Base-by-base conservation (phyloP, 768 basidiomycete species). In the Paxillus involutus region DNA sequence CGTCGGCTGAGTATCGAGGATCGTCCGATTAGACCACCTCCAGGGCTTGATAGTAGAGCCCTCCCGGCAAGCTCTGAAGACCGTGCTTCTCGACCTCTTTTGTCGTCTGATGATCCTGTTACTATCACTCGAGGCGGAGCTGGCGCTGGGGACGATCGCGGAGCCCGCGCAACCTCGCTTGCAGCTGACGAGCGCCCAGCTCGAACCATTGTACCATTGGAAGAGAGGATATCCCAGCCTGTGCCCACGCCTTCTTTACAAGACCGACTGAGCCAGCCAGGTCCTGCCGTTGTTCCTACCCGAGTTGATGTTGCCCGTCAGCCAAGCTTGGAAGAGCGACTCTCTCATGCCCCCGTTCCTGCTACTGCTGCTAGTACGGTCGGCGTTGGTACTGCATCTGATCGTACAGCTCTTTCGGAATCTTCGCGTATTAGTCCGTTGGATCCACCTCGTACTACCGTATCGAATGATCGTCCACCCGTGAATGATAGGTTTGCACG, bases 241-340 rank as follows among this genome's bases (percentile, higher is more conserved):
- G 59, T 62, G 3, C 60, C 68, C 33, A 47, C 65, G 6, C 71
- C 70, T 17, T 70, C 71, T 21, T 52, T 76, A 17, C 72, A 76
- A 62, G 75, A 77, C 42, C 74, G 73, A 32, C 59, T 73, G 43
- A 71, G 63, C 45, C 75, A 74, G 49, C 69, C 71, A 51, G 59
- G 41, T 4, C 17, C 48, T 51, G n/a, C 44, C 29, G 53, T 16
- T 13, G 49, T 47, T 32, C 56, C 61, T 51, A 14, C 60, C n/a
- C 63, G 67, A 13, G 52, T 46, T 43, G 68, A 69, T 8, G 30
- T 63, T 6, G 16, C 51, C 51, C 66, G 71, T 56, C 63, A 71
- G 21, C 66, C 73, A 11, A 74, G 63, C 54, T 61, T 78, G 21
- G 77, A 77, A 67, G 75, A 78, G 48, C 73, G 77, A 53, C 61